Conservation (phyloP, 2,329 filamentous ascomycete genomes). For the Colletotrichum euphorbiae region DNA sequence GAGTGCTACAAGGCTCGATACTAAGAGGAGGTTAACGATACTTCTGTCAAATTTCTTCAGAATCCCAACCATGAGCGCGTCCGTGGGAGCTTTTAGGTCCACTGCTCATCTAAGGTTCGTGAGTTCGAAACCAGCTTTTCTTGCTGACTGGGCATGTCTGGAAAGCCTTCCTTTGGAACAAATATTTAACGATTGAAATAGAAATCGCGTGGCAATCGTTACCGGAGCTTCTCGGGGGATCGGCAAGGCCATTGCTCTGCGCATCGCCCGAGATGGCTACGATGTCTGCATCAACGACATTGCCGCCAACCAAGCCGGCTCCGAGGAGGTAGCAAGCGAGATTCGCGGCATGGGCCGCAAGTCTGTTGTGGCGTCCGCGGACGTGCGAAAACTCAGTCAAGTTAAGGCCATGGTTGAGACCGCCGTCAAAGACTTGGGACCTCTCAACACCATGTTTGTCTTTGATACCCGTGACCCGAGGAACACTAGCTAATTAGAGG, state of each 20-base stretch:
- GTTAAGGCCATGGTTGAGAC: constrained; percentile 63
- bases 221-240: constrained; percentile 49
- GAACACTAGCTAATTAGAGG: constrained; percentile 44
- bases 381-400: constrained; percentile 68
- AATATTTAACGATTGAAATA: no score
- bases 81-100: constrained; percentile 26
- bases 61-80: constrained; percentile 22
- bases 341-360: constrained; percentile 64
- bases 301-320: constrained; percentile 60
- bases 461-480: constrained; percentile 45
- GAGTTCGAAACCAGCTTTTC: background rate
- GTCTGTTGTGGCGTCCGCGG: constrained; percentile 67
- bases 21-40: no score
- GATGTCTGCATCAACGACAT: constrained; percentile 75
- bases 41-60: no score
- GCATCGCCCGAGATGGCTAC: constrained; percentile 74
- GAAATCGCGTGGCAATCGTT: constrained; percentile 34
- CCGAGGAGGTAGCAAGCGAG: constrained; percentile 64
- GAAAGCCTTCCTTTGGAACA: no score
- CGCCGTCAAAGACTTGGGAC: constrained; percentile 65
- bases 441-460: constrained; percentile 53
- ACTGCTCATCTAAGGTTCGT: constrained; percentile 24
- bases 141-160: no score
- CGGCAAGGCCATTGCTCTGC: constrained; percentile 71
- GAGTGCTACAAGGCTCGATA: background rate